Evolutionary conservation across 352 stramenopile species (phyloP).

Genomic region (Hyaloperonospora arabidopsidis): DNA sequence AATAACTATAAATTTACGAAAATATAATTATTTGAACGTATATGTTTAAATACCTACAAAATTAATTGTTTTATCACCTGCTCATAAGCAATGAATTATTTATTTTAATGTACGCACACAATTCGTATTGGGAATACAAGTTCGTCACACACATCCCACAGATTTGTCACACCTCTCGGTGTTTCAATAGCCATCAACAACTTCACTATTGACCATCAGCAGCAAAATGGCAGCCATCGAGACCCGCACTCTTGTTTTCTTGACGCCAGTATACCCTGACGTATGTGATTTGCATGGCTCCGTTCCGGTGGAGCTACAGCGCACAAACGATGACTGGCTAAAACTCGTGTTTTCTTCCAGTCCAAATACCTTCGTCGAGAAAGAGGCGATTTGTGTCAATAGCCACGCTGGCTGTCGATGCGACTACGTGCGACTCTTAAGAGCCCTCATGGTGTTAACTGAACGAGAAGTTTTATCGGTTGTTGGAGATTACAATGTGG

Average conservation of each 20-base stretch:
- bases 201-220: too few relatives aligned
- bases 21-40: too few relatives aligned
- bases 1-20: too few relatives aligned
- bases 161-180: too few relatives aligned
- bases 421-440: constrained; percentile 36
- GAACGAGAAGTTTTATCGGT: constrained; percentile 30
- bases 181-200: too few relatives aligned
- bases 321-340: constrained; percentile 24
- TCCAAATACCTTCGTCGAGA: constrained; percentile 15
- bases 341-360: constrained; percentile 28
- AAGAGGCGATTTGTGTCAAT: constrained; percentile 37
- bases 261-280: constrained; percentile 25
- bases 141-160: too few relatives aligned
- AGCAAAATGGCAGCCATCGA: constrained; percentile 8
- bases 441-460: constrained; percentile 28
- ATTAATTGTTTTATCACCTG: too few relatives aligned
- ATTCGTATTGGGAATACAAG: too few relatives aligned
- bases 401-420: constrained; percentile 30
- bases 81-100: too few relatives aligned
- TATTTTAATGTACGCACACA: too few relatives aligned
- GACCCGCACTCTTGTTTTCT: constrained; percentile 16
- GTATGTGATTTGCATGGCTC: neutral
- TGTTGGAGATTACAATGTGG: constrained; percentile 31
- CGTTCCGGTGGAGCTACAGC: constrained; percentile 19
- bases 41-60: too few relatives aligned